Conservation (phyloP, 1,284 basidiomycete species). For the Papiliotrema nemorosa region DNA sequence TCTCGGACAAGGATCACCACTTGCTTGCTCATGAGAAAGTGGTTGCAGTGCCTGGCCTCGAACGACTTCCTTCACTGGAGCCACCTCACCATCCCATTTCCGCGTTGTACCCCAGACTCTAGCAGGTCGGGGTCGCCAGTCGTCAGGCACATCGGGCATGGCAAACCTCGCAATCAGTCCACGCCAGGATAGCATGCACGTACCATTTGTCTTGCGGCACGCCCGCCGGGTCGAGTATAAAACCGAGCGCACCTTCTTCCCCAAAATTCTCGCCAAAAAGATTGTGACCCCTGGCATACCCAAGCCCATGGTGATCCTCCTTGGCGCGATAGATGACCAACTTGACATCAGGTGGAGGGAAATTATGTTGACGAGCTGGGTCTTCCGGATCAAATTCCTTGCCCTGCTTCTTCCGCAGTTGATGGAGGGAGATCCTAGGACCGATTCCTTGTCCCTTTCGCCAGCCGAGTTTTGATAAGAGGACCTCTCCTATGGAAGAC, state of each 20-base stretch:
- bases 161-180: slow-evolving; percentile 61
- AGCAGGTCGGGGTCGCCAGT: slow-evolving; percentile 80
- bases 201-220: slow-evolving; percentile 71
- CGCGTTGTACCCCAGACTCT: slow-evolving; percentile 65
- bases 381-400: slow-evolving; percentile 58
- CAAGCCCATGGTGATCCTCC: slow-evolving; percentile 73
- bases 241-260: too few relatives aligned
- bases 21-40: slow-evolving; percentile 43
- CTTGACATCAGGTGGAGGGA: slow-evolving; percentile 75
- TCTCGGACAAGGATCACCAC: slow-evolving; percentile 5
- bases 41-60: slow-evolving; percentile 30
- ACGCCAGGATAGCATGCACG: too few relatives aligned
- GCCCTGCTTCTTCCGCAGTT: slow-evolving; percentile 67
- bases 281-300: slow-evolving; percentile 68
- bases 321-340: slow-evolving; percentile 64
- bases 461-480: slow-evolving; percentile 96
- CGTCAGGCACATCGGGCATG: slow-evolving; percentile 70
- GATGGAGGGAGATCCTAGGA: slow-evolving; percentile 75
- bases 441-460: slow-evolving; percentile 87
- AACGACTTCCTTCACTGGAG: slow-evolving; percentile 33
- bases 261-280: too few relatives aligned
- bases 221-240: slow-evolving; percentile 65
- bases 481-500: slow-evolving; percentile 65
- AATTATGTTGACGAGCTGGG: slow-evolving; percentile 75
- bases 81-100: slow-evolving; percentile 55